Evolutionary conservation across 176 grass and related monocot species (phyloP).

Genomic region (Aegilops speltoides): DNA sequence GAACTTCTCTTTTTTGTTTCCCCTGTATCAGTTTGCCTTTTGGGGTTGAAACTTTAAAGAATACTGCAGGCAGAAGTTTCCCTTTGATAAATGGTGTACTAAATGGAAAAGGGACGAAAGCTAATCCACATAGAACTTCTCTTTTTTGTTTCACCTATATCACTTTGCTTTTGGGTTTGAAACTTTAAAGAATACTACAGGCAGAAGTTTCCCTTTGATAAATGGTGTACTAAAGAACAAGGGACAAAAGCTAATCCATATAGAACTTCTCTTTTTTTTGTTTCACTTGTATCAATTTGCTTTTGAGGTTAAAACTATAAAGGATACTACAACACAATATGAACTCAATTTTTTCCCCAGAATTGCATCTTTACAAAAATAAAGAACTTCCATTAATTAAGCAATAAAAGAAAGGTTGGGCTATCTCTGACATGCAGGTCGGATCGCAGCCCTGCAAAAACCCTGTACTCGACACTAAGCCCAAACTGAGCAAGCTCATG

Average conservation of each 20-base stretch:
- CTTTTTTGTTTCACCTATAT: background rate
- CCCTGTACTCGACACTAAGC: too few relatives aligned
- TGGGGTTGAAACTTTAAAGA: background rate
- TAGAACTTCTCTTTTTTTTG: background rate
- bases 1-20: constrained; percentile 9
- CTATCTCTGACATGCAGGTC: too few relatives aligned
- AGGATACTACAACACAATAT: background rate
- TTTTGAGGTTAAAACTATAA: background rate
- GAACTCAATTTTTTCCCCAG: background rate
- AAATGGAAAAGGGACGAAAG: background rate
- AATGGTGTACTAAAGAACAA: background rate
- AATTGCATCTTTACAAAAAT: background rate
- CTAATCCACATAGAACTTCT: constrained; percentile 3
- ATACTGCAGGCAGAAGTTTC: background rate
- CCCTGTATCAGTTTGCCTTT: background rate
- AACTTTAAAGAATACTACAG: background rate
- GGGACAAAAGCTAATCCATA: background rate
- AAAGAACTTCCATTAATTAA: background rate
- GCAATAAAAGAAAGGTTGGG: too few relatives aligned
- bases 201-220: background rate
- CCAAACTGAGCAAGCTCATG: too few relatives aligned
- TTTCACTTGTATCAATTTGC: background rate
- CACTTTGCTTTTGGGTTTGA: background rate
- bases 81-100: background rate
- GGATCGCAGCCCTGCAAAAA: too few relatives aligned